Percentiles rank a stretch among this genome's conserved stretches.
These are phyloP conservation scores for Globisporangium paroecandrum DNA, from an alignment of 352 stramenopile genomes.

Conservation along the genomic window DNA sequence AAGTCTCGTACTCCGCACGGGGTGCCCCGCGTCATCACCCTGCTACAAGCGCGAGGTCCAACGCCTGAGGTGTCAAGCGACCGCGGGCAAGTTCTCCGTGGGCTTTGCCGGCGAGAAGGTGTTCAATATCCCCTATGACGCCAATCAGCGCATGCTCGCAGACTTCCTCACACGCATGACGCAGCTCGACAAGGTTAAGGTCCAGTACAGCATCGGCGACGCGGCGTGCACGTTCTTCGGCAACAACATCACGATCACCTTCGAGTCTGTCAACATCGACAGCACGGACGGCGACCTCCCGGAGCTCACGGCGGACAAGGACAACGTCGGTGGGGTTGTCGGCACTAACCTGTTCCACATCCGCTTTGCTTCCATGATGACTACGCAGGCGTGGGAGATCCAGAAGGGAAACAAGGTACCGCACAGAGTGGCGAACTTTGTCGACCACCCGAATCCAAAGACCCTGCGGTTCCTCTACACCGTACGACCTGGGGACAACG, in stretches of 20 bases:
- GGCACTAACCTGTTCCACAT: constrained; percentile 39
- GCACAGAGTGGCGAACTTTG: constrained; percentile 38
- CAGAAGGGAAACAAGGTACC: constrained; percentile 42
- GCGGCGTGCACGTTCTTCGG: constrained; percentile 70
- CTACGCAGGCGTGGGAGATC: constrained; percentile 59
- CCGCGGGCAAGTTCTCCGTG: constrained; percentile 60
- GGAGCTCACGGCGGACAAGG: constrained; percentile 45
- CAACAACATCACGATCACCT: constrained; percentile 78
- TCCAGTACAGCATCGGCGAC: constrained; percentile 62
- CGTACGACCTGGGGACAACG: constrained; percentile 53
- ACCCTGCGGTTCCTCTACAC: constrained; percentile 68
- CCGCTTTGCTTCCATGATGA: constrained; percentile 39
- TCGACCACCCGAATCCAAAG: constrained; percentile 23
- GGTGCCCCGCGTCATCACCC: constrained; percentile 34
- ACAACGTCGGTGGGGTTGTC: constrained; percentile 49
- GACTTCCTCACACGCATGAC: constrained; percentile 62
- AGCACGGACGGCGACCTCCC: constrained; percentile 63
- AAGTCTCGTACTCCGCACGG: constrained; percentile 49
- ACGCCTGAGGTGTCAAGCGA: constrained; percentile 53
- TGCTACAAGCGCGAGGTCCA: constrained; percentile 67
- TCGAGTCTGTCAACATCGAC: constrained; percentile 70
- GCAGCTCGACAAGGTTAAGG: constrained; percentile 47
- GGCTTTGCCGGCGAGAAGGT: constrained; percentile 51
- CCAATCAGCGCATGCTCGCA: constrained; percentile 36
- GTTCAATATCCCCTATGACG: constrained; percentile 67